Percentiles rank a stretch among this genome's conserved stretches.
phyloP scores from a whole-genome alignment of 208 protist species.

The Naegleria lovaniensis region DNA sequence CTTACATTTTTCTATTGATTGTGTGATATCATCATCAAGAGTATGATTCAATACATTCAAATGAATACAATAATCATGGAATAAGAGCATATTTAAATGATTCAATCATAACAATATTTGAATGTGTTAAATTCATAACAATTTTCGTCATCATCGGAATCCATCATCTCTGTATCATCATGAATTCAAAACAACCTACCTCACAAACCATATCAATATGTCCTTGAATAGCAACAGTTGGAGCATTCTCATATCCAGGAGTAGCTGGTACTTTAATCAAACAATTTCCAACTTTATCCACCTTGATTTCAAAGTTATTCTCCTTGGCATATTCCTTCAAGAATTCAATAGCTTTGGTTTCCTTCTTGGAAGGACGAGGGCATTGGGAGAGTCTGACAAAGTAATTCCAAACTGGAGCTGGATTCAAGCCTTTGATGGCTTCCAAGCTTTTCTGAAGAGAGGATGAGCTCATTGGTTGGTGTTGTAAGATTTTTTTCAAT shows the following conservation, averaged over 20 bases:
- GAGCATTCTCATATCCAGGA: background rate
- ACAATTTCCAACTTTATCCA: slow-evolving; percentile 6
- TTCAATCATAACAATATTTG: too few species aligned
- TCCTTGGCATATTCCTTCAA: background rate
- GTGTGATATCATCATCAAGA: background rate
- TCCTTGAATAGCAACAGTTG: slow-evolving; percentile 9
- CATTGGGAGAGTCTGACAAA: background rate
- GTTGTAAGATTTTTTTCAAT: too few species aligned
- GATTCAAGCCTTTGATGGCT: background rate
- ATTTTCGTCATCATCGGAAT: background rate
- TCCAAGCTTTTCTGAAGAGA: background rate
- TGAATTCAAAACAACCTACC: background rate
- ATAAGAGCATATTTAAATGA: too few species aligned
- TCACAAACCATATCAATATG: slow-evolving; percentile 17
- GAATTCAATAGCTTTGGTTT: background rate
- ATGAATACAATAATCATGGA: too few species aligned
- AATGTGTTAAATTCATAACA: background rate
- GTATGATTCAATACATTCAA: background rate
- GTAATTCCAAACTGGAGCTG: background rate
- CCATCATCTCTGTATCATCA: background rate
- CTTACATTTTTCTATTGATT: background rate
- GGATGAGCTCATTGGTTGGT: too few species aligned
- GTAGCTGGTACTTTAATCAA: slow-evolving; percentile 4
- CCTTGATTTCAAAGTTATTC: background rate
- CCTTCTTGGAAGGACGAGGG: background rate